These are phyloP conservation scores for Coniella vitis DNA, from an alignment of 2,329 filamentous ascomycete species.

Conservation along the genomic window DNA sequence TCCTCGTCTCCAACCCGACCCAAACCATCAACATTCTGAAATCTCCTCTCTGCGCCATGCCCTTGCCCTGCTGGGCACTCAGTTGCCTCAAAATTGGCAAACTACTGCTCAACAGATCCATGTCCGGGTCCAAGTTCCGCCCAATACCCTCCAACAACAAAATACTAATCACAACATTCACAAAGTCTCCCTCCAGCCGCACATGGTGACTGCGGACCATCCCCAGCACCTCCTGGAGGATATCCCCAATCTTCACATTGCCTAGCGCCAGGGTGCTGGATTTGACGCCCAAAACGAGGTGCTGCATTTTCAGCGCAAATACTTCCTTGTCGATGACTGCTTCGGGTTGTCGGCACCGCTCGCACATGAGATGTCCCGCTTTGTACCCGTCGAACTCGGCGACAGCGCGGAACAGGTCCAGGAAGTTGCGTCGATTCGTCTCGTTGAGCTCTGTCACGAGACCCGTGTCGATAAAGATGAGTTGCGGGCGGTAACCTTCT, in stretches of 20 bases:
- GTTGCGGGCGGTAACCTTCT: conserved; percentile 86
- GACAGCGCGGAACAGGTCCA: conserved; percentile 91
- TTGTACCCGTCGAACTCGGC: conserved; percentile 97
- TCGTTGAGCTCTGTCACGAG: conserved; percentile 90
- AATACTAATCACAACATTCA: conserved; percentile 96
- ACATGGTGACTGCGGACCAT: conserved; percentile 95
- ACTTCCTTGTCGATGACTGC: conserved; percentile 84
- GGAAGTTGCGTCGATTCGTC: conserved; percentile 80
- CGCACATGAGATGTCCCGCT: conserved; percentile 91
- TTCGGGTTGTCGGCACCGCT: conserved; percentile 86
- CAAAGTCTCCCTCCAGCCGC: conserved; percentile 90
- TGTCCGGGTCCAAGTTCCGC: conserved; percentile 72
- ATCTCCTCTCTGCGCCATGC: conserved; percentile 65
- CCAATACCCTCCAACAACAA: conserved; percentile 91
- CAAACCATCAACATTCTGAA: conserved; percentile 86
- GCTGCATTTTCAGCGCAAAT: conserved; percentile 94
- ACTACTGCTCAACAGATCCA: conserved; percentile 80
- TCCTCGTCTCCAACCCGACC: conserved; percentile 82
- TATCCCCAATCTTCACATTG: conserved; percentile 93
- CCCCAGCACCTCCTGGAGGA: conserved; percentile 78
- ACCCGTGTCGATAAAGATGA: conserved; percentile 96
- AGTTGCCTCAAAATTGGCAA: conserved; percentile 86
- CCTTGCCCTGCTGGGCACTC: conserved; percentile 66
- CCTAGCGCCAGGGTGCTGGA: conserved; percentile 83
- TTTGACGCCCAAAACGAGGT: conserved; percentile 87